These are phyloP conservation scores for Thecamonas trahens DNA, from an alignment of 78 protist genomes.

Conservation along the genomic window DNA sequence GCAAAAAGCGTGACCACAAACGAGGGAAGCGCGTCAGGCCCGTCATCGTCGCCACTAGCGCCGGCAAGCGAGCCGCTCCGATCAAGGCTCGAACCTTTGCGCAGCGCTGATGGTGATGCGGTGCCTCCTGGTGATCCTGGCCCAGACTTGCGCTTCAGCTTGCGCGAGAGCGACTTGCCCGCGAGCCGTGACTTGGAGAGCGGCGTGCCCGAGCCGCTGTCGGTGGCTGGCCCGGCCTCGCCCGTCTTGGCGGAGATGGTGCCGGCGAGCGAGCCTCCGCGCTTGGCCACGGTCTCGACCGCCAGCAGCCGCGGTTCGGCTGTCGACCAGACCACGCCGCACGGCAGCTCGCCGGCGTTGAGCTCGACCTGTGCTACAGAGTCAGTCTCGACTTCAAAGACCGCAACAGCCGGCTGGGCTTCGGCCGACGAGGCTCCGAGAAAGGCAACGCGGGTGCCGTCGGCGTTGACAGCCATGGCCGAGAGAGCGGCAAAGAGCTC, in stretches of 20 bases:
- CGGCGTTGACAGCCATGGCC: conserved; percentile 5
- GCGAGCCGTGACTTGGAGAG: not conserved
- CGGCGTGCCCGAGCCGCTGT: not conserved
- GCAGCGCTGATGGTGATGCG: too few relatives aligned
- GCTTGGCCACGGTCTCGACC: not conserved
- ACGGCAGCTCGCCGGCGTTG: not conserved
- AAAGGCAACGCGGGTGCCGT: conserved; percentile 20
- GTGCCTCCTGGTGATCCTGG: too few relatives aligned
- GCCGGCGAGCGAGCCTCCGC: not conserved
- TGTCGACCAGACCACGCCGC: not conserved
- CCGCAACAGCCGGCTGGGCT: not conserved
- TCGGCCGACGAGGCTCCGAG: not conserved
- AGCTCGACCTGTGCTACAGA: not conserved
- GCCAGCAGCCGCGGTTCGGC: not conserved
- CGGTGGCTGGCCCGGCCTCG: not conserved
- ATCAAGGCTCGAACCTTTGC: too few relatives aligned
- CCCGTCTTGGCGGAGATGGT: not conserved
- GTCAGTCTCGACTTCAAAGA: conserved; percentile 2
- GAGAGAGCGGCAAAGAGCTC: not conserved
- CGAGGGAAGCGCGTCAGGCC: too few relatives aligned
- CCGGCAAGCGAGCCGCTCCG: too few relatives aligned
- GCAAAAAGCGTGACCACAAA: not conserved
- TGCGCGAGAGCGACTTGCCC: too few relatives aligned
- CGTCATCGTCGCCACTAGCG: too few relatives aligned
- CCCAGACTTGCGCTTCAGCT: too few relatives aligned